Base-by-base conservation (phyloP, 768 basidiomycete genomes). In the Leucogyrophana mollusca region DNA sequence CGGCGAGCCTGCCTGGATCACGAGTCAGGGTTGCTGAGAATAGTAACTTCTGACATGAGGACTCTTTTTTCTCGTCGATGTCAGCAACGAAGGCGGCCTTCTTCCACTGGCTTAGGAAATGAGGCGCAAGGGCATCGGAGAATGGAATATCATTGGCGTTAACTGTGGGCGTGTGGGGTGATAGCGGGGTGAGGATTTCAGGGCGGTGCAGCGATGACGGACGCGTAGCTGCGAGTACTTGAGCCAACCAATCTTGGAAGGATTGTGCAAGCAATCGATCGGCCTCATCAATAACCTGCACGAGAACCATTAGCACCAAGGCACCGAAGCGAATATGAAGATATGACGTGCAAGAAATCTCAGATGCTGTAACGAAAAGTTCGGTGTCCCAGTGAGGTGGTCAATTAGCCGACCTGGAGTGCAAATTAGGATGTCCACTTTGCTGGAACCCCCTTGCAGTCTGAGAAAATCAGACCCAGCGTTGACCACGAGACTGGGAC, bases 391-490 rank as follows among this genome's bases (percentile, higher is more conserved):
- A 40, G 81, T 82, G 30, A 99, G 68, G 64, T 98, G 96, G 60
- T 99, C 96, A 23, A 97, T 96, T 38, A 99, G 64, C 37, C 96
- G 76, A 24, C 96, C 96, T 0, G 96, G 96, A 1, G 96, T 99
- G 51, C 92, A 96, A 47, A 99, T 89, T 38, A 99, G 70, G 45
- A 99, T 84, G 62, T 98, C 96, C 25, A 97, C 78, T 64, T 85
- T 92, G 64, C 91, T 94, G 2, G 86, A 88, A 8, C 95, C 94
- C 4, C 94, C 94, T 17, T 76, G 72, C 24, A 92, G 64, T 20
- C 90, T 93, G 46, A 32, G 32, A 21, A 20, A 4, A 14, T 52
- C 16, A 30, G 27, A 14, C 3, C 3, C 13, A 16, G 16, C 23
- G 22, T 17, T 27, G 49, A 1, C 22, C 33, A 18, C 6, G 17